Percentiles rank a stretch among this genome's conserved stretches.
These are phyloP conservation scores for Akanthomyces dipterigenus DNA, from an alignment of 2,329 filamentous ascomycete genomes.

Conservation along the genomic window DNA sequence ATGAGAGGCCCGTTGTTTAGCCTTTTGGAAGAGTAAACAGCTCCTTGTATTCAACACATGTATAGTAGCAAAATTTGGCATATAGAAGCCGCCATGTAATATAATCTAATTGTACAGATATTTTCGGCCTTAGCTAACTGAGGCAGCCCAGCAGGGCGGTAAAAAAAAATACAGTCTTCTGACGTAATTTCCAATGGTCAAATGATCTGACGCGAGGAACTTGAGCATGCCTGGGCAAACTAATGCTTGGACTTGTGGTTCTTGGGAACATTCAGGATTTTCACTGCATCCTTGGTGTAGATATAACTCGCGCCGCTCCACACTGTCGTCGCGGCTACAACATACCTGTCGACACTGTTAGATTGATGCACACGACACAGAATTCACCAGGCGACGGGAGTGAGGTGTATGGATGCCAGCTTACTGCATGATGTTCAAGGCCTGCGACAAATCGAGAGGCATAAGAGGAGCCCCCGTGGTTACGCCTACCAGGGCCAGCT, in stretches of 20 bases:
- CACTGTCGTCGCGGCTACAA: conserved; percentile 82
- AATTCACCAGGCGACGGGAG: neutral
- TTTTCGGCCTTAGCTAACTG: neutral
- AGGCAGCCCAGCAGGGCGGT: neutral
- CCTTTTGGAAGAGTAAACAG: neutral
- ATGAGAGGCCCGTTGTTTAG: neutral
- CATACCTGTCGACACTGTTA: conserved; percentile 47
- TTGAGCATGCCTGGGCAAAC: neutral
- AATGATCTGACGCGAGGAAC: neutral
- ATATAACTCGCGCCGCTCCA: conserved; percentile 94
- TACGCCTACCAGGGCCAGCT: conserved; percentile 77
- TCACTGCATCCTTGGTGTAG: conserved; percentile 84
- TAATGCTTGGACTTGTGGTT: conserved; percentile 9
- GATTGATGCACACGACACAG: neutral
- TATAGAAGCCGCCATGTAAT: neutral
- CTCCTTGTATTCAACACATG: neutral
- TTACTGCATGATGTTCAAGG: conserved; percentile 59
- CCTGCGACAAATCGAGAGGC: conserved; percentile 45
- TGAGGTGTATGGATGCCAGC: conserved; percentile 22
- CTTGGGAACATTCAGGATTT: conserved; percentile 54
- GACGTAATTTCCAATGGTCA: neutral
- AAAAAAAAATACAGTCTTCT: neutral
- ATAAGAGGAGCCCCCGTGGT: conserved; percentile 77
- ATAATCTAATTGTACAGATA: neutral
- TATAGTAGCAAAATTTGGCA: neutral